Evolutionary conservation across 2,329 filamentous ascomycete species (phyloP).

Genomic region (Trichoderma polysporum): DNA sequence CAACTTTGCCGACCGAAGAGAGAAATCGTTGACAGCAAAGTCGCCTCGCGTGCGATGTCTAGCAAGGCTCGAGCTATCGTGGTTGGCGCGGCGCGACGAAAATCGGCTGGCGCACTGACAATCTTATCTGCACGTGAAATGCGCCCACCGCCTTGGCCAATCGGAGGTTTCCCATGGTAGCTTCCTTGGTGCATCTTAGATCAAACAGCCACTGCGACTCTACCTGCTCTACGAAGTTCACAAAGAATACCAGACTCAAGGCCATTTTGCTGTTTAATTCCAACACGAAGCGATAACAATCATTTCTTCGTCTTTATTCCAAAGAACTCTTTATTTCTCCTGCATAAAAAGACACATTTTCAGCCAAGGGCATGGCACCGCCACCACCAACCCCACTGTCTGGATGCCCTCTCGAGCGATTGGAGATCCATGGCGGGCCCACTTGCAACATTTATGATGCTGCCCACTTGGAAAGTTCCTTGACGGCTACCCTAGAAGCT

Average conservation of each 20-base stretch:
- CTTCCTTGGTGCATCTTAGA: slow-evolving; percentile 11
- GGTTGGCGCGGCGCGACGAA: slow-evolving; percentile 27
- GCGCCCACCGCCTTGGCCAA: slow-evolving; percentile 23
- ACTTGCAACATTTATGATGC: slow-evolving; percentile 28
- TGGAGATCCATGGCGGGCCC: slow-evolving; percentile 32
- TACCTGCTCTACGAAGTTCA: not conserved
- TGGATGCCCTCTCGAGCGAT: slow-evolving; percentile 30
- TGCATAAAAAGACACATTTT: not conserved
- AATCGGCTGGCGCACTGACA: slow-evolving; percentile 17
- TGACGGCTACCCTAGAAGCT: slow-evolving; percentile 33
- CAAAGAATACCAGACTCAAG: not conserved
- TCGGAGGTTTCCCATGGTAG: slow-evolving; percentile 27
- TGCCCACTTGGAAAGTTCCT: slow-evolving; percentile 22
- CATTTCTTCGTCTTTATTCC: not conserved
- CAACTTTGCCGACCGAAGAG: not conserved
- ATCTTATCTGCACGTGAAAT: slow-evolving; percentile 25
- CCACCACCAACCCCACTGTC: no score
- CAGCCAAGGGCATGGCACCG: slow-evolving; percentile 30
- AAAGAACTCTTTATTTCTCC: not conserved
- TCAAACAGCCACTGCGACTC: not conserved
- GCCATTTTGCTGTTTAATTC: not conserved
- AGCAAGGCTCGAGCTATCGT: slow-evolving; percentile 5
- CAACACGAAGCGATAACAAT: not conserved
- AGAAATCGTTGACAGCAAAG: not conserved
- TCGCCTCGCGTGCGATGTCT: not conserved